Evolutionary conservation across 2,329 filamentous ascomycete genomes (phyloP).

Genomic region (Fusarium liriodendri): DNA sequence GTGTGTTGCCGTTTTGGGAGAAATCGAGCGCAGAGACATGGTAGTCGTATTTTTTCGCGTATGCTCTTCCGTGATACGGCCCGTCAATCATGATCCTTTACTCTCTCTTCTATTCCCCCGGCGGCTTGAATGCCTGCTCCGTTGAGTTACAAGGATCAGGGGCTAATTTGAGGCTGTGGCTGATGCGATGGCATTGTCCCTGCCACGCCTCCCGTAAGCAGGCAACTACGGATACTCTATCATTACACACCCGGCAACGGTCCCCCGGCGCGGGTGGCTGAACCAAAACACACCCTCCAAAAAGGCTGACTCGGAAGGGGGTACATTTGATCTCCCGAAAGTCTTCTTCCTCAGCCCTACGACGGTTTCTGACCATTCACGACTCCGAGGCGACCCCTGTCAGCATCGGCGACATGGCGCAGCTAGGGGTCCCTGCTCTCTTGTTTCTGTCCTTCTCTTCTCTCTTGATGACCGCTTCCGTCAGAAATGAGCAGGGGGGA

Average conservation of each 20-base stretch:
- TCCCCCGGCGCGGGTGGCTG: slow-evolving; percentile 15
- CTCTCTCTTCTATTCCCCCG: neutral
- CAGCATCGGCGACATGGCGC: slow-evolving; percentile 39
- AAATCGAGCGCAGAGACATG: neutral
- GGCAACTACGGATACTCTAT: slow-evolving; percentile 5
- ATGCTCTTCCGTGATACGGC: neutral
- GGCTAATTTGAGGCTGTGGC: slow-evolving; percentile 36
- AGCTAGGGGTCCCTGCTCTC: slow-evolving; percentile 9
- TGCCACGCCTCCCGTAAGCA: slow-evolving; percentile 27
- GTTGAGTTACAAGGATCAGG: slow-evolving; percentile 15
- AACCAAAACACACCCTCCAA: neutral
- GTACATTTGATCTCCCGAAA: slow-evolving; percentile 7
- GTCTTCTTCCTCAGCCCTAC: slow-evolving; percentile 32
- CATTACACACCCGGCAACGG: slow-evolving; percentile 4
- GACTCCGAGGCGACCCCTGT: slow-evolving; percentile 27
- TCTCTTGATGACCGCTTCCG: slow-evolving; percentile 22
- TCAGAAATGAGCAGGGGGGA: slow-evolving; percentile 11
- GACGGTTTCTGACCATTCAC: slow-evolving; percentile 31
- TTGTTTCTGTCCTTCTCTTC: neutral
- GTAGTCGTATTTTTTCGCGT: slow-evolving; percentile 23
- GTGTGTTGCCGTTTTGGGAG: neutral
- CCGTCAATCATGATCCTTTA: neutral
- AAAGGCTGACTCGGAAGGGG: slow-evolving; percentile 1
- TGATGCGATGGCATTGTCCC: slow-evolving; percentile 22
- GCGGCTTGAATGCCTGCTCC: neutral